Base-by-base conservation (phyloP, 768 basidiomycete genomes). In the Boletellus emodensis region DNA sequence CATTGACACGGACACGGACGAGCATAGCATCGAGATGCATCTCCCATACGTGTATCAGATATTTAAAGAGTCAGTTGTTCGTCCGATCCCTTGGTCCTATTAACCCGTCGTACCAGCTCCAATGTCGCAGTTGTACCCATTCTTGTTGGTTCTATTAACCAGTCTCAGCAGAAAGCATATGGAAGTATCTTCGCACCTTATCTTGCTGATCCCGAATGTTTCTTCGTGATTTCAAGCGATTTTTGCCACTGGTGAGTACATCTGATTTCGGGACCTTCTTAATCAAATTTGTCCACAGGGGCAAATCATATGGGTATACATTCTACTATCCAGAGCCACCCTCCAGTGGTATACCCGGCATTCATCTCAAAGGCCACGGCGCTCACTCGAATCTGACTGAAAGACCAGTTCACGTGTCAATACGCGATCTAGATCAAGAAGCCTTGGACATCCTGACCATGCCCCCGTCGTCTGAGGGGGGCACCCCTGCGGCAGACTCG, bases 1-100 rank as follows among this genome's bases (percentile, higher is more conserved):
- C 15, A 57, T 76, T 3, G 60, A 71, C 2, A 83, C 82, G 2
- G 96, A 99, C 63, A 93, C 94, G 68, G 90, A 86, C 26, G 96
- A 99, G 61, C 96, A 99, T 66, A 94, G 91, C 63, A 82, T 99
- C 48, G 96, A 99, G 72, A 94, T 99, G 91, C 94, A 98, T 61
- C 78, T 98, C 15, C 94, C 95, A 6, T 94, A 91, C 66, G 73
- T 96, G 37, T 80, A 88, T 44, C 91, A 91, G 66, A 71, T 86
- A 11, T 96, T 95, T 53, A 77, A 89, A 67, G 82, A 82, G 91
- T 92, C 61, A 56, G 73, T 62, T 32, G 6, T 32, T 17, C 6
- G 32, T 33, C 24, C n/a, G 30, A 20, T 12, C 17, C 24, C 13
- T 39, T 20, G 32, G 33, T 60, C 35, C 28, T 17, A 13, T 47